phyloP scores from a whole-genome alignment of 2,329 filamentous ascomycete genomes.

The Calonectria pseudoturangicola region DNA sequence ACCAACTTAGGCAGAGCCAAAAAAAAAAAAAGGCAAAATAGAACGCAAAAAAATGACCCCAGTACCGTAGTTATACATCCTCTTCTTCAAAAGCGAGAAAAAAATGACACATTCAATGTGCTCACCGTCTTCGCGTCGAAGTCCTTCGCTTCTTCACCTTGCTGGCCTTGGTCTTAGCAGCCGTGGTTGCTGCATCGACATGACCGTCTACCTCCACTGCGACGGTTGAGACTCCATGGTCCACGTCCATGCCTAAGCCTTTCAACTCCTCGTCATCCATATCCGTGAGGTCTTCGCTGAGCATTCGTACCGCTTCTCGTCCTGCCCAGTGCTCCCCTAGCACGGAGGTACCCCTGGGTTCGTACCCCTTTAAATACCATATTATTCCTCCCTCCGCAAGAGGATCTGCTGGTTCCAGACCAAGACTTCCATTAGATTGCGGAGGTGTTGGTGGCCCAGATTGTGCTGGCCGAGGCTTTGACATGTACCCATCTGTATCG shows the following conservation, averaged over 20 bases:
- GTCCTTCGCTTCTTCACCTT: constrained; percentile 60
- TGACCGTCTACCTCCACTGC: constrained; percentile 52
- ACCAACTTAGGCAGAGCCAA: background rate
- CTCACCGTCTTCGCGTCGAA: constrained; percentile 59
- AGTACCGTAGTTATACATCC: constrained; percentile 42
- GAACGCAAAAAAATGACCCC: constrained; percentile 36
- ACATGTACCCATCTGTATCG: constrained; percentile 67
- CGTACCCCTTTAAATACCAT: constrained; percentile 91
- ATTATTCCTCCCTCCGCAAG: constrained; percentile 85
- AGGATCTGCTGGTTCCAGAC: constrained; percentile 69
- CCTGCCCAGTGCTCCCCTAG: constrained; percentile 81
- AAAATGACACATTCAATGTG: constrained; percentile 9
- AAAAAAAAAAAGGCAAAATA: constrained; percentile 27
- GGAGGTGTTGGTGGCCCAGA: constrained; percentile 79
- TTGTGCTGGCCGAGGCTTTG: constrained; percentile 53
- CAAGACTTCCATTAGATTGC: constrained; percentile 76
- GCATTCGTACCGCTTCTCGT: constrained; percentile 77
- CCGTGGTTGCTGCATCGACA: constrained; percentile 47
- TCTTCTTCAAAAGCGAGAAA: constrained; percentile 1
- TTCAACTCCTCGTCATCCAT: constrained; percentile 93
- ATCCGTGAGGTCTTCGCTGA: constrained; percentile 93
- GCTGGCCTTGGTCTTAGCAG: constrained; percentile 55
- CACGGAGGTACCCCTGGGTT: constrained; percentile 86
- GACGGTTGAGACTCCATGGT: constrained; percentile 61
- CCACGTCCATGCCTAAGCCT: constrained; percentile 76